Evolutionary conservation across 805 yeast genomes (phyloP).

Genomic region (Nakazawaea ernobii): DNA sequence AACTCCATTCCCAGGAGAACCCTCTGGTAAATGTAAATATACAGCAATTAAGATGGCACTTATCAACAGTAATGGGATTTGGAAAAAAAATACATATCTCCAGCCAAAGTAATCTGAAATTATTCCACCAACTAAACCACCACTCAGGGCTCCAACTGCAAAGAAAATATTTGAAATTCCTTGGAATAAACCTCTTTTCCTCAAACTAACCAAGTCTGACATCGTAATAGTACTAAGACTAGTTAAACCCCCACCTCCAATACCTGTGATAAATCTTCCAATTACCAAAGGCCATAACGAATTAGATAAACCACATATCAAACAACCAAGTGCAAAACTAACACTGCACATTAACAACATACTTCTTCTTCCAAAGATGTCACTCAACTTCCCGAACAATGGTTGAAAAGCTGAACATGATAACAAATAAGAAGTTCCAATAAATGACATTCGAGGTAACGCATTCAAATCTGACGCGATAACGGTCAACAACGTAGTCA

Average conservation of each 20-base stretch:
- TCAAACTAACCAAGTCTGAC: conserved; percentile 69
- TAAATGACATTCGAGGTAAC: conserved; percentile 36
- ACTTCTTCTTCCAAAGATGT: conserved; percentile 45
- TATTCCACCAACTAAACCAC: conserved; percentile 61
- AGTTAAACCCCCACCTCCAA: conserved; percentile 85
- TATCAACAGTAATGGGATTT: conserved; percentile 44
- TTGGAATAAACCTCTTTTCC: conserved; percentile 77
- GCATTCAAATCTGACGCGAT: conserved; percentile 48
- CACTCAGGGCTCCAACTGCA: conserved; percentile 71
- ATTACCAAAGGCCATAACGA: conserved; percentile 38
- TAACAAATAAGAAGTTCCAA: conserved; percentile 35
- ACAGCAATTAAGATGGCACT: conserved; percentile 33
- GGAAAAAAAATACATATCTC: conserved; percentile 55
- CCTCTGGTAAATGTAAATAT: conserved; percentile 34
- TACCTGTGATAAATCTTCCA: conserved; percentile 72
- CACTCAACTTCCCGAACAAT: conserved; percentile 47
- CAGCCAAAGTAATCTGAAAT: conserved; percentile 53
- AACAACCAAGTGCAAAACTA: conserved; percentile 32
- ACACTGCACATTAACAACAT: conserved; percentile 27
- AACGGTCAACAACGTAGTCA: conserved; percentile 43
- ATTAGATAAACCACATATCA: conserved; percentile 34
- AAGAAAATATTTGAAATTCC: conserved; percentile 75
- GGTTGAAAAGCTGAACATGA: conserved; percentile 48
- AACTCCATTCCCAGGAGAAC: conserved; percentile 51
- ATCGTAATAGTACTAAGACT: conserved; percentile 70